phyloP scores from a whole-genome alignment of 768 basidiomycete genomes.

The Mycena capillaripes region DNA sequence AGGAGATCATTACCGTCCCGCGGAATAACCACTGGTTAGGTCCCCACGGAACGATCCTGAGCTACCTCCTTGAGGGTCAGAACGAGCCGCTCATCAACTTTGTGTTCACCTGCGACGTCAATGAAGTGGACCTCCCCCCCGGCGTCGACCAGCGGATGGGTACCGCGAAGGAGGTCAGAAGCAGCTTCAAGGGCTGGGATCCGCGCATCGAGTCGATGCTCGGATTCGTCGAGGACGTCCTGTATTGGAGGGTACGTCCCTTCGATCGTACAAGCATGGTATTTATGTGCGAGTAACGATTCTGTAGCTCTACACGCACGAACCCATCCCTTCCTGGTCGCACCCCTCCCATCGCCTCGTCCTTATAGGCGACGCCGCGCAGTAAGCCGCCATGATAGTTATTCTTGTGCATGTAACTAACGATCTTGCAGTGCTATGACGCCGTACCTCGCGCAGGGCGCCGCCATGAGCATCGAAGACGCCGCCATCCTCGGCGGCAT shows the following conservation, averaged over 20 bases:
- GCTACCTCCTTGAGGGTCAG: slow-evolving; percentile 31
- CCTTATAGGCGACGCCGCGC: slow-evolving; percentile 33
- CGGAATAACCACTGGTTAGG: slow-evolving; percentile 33
- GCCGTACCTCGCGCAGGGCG: slow-evolving; percentile 43
- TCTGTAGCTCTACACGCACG: slow-evolving; percentile 51
- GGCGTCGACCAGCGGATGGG: slow-evolving; percentile 33
- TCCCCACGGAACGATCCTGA: slow-evolving; percentile 30
- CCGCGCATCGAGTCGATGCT: slow-evolving; percentile 35
- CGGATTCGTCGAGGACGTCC: slow-evolving; percentile 12
- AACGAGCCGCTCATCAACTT: slow-evolving; percentile 35
- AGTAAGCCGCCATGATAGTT: too few species aligned
- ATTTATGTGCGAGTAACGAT: background rate
- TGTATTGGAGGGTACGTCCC: slow-evolving; percentile 26
- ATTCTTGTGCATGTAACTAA: too few species aligned
- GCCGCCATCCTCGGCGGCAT: slow-evolving; percentile 12
- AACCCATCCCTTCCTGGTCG: slow-evolving; percentile 55
- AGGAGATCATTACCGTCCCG: slow-evolving; percentile 34
- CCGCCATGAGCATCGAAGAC: slow-evolving; percentile 45
- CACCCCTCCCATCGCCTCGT: slow-evolving; percentile 46
- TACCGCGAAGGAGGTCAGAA: slow-evolving; percentile 22
- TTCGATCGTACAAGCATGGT: too few species aligned
- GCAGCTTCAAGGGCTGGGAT: slow-evolving; percentile 33
- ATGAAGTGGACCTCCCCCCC: slow-evolving; percentile 18
- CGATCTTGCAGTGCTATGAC: slow-evolving; percentile 36
- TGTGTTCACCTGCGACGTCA: slow-evolving; percentile 34